Evolutionary conservation across 352 stramenopile genomes (phyloP), one percentile per base, ranked within the genome.

Genomic region (Phytophthora sojae): DNA sequence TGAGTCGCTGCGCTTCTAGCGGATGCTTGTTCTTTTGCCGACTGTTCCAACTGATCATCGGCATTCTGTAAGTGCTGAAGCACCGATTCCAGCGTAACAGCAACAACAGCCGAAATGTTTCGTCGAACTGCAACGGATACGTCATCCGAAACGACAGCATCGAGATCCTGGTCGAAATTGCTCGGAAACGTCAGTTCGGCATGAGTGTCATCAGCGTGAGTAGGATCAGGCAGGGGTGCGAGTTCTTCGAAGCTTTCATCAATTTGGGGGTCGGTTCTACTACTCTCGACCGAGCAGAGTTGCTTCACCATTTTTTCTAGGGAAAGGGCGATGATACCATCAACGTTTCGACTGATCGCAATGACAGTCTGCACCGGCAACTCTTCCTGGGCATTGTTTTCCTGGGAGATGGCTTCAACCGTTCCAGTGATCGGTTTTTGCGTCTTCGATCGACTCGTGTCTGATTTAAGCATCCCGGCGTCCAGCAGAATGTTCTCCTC

Each of bases 251-350:
- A 32, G 23, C 25, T 35, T 3, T 47, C 55, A 8, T 39, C 32
- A 39, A 39, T 5, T 39, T 59, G 32, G n/a, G 53, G 30, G 6
- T 54, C 30, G 12, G 21, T 25, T 21, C 49, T 32, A 21, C 19
- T 23, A 23, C 26, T 39, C 15, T 60, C 58, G 17, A 45, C 39
- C 17, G 21, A 47, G 47, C 53, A 71, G 21, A 73, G 45, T 19
- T 71, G 58, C 12, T 54, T 69, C 3, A 61, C 64, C 6, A 69
- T 76, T 49, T 81, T 80, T 35, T 83, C 72, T 0, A 88, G 39
- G 19, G 80, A 81, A 11, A 71, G 63, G 26, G 75, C 75, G n/a
- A 88, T 72, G 5, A 88, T 74, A 2, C 77, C 75, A 30, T 77
- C 59, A 6, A 88, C 67, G 29, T 57, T 81, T 50, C 75, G 78